phyloP scores from a whole-genome alignment of 176 grass and related monocot species.

The Paspalum notatum region DNA sequence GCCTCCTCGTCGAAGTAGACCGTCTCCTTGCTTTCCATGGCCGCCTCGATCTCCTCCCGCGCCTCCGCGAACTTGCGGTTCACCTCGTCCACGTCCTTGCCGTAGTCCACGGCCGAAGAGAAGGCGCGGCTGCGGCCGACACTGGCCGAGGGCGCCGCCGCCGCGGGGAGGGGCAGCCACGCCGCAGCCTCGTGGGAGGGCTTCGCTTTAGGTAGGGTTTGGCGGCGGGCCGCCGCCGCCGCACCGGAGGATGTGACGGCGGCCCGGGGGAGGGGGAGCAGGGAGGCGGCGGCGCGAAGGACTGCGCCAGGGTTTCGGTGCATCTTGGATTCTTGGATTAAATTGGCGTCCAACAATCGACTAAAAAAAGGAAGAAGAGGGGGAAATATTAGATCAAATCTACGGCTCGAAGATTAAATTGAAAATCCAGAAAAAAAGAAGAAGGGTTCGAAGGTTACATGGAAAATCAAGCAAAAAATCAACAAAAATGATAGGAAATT shows the following conservation, averaged over 20 bases:
- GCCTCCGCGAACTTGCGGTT: slow-evolving; percentile 97
- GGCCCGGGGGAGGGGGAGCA: slow-evolving; percentile 28
- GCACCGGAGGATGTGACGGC: neutral
- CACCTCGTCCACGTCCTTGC: slow-evolving; percentile 90
- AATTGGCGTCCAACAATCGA: too few species aligned
- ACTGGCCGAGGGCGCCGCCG: neutral
- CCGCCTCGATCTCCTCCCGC: slow-evolving; percentile 92
- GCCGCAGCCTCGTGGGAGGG: neutral
- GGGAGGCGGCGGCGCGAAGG: slow-evolving; percentile 60
- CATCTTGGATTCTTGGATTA: slow-evolving; percentile 53
- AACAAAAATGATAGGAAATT: too few species aligned
- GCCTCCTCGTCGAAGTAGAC: slow-evolving; percentile 98
- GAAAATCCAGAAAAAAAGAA: too few species aligned
- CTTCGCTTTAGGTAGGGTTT: neutral
- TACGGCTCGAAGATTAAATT: too few species aligned
- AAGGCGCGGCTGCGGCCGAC: slow-evolving; percentile 24
- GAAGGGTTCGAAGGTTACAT: too few species aligned
- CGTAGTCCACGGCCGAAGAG: slow-evolving; percentile 50
- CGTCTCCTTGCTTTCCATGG: slow-evolving; percentile 94
- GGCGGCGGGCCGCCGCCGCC: neutral
- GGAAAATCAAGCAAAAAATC: too few species aligned
- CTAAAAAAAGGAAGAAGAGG: too few species aligned
- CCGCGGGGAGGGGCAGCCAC: neutral
- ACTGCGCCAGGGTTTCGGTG: slow-evolving; percentile 59
- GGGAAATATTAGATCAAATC: too few species aligned